Base-by-base conservation (phyloP, 2,329 filamentous ascomycete species). In the Thielaviopsis musarum region DNA sequence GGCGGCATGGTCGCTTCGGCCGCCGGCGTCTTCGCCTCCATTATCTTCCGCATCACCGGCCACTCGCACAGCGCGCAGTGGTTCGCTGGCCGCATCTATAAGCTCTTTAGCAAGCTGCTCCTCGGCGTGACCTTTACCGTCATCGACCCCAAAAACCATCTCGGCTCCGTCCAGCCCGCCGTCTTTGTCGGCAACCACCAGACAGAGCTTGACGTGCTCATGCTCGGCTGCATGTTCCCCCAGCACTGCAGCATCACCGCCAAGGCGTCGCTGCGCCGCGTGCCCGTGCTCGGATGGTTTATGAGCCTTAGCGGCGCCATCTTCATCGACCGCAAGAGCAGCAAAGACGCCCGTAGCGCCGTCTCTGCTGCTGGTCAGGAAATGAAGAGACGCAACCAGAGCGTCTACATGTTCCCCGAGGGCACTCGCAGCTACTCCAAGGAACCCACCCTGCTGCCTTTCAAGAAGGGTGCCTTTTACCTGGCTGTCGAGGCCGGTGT, bases 401-500 rank as follows among this genome's bases (percentile, higher is more conserved):
- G 80, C 71, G 87, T 91, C 66, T 91, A 83, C 74, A 89, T 91
- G 74, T 91, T 91, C 71, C 86, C 87, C 61, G 93, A 98, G 74
- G 93, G 93, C 56, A 98, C 93, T 1, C 81, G 93, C 65, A 94
- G 88, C 70, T 95, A 97, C 73, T 79, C 87, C 60, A 82, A 85
- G 66, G 84, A 91, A 59, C 87, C 93, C 1, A 81, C 79, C 61
- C 74, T 98, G 66, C 76, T 97, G 59, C 88, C 90, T n/a, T 98
- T 97, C 78, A 98, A 98, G 75, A 98, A 98, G 77, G 93, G 93
- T 62, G 93, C 91, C 54, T 98, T 98, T 73, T 91, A 98, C 71
- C 79, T 98, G 38, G 93, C 93, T 53, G 82, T 98, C 21, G 88
- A 97, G 76, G 91, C 91, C 1, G 87, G 89, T 64, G 93, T 96